phyloP scores from a whole-genome alignment of 768 basidiomycete species.

The Rubroboletus satanas region DNA sequence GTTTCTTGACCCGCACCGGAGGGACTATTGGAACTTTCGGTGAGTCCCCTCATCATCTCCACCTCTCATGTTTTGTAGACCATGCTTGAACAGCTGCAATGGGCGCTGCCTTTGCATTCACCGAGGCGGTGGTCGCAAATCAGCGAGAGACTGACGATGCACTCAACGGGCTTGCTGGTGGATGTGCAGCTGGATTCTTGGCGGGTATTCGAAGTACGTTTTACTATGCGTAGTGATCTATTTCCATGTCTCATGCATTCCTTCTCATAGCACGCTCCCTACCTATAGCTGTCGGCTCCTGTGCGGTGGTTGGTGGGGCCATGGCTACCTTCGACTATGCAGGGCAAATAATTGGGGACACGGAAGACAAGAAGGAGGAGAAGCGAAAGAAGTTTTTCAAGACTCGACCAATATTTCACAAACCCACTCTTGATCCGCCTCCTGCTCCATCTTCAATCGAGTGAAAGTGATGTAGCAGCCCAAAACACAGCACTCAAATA shows the following conservation, averaged over 20 bases:
- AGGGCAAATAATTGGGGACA: slow-evolving; percentile 55
- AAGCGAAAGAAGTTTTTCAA: slow-evolving; percentile 83
- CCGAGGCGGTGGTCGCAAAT: slow-evolving; percentile 80
- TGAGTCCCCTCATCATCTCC: slow-evolving; percentile 36
- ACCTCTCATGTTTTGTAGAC: not conserved
- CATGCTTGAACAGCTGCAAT: slow-evolving; percentile 62
- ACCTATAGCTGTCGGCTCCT: slow-evolving; percentile 76
- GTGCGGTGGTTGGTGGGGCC: slow-evolving; percentile 70
- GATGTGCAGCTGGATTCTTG: slow-evolving; percentile 90
- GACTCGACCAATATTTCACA: slow-evolving; percentile 42
- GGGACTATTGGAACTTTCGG: slow-evolving; percentile 91
- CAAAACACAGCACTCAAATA: slow-evolving; percentile 14
- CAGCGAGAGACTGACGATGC: slow-evolving; percentile 73
- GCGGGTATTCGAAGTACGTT: slow-evolving; percentile 76
- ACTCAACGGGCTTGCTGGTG: slow-evolving; percentile 79
- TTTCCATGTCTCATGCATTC: slow-evolving; percentile 11
- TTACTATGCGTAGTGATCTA: not conserved
- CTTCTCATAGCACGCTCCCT: slow-evolving; percentile 68
- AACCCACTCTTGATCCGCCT: slow-evolving; percentile 17
- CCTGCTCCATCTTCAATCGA: slow-evolving; percentile 16
- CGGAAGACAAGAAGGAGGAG: slow-evolving; percentile 55
- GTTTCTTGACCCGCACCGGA: slow-evolving; percentile 83
- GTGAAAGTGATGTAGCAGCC: slow-evolving; percentile 13
- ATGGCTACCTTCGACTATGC: slow-evolving; percentile 82
- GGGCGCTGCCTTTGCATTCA: slow-evolving; percentile 81